Conservation (phyloP, 2,329 filamentous ascomycete species). For the Cercospora brassicicola region DNA sequence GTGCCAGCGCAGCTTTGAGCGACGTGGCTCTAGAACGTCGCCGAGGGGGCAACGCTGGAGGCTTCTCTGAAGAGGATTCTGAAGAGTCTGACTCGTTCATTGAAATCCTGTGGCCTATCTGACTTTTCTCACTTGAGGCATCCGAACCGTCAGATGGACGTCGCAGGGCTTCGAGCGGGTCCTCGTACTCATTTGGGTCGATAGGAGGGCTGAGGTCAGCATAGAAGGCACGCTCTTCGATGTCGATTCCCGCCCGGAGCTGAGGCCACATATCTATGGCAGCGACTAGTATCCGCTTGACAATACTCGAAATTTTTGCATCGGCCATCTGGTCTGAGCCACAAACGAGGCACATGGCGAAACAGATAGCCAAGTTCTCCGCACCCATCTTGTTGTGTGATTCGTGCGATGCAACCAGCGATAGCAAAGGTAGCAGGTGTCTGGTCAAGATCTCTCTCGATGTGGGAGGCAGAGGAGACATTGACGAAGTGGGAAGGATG, state of each 20-base stretch:
- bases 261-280: conserved; percentile 51
- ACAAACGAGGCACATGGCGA: conserved; percentile 54
- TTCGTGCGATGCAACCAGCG: conserved; percentile 47
- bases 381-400: conserved; percentile 58
- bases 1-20: conserved; percentile 23
- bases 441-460: conserved; percentile 52
- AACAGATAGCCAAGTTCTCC: conserved; percentile 56
- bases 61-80: conserved; percentile 15
- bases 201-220: conserved; percentile 44
- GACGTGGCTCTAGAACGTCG: conserved; percentile 26
- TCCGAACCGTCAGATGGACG: conserved; percentile 15
- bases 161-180: conserved; percentile 44
- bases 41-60: conserved; percentile 45
- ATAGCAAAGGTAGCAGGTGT: conserved; percentile 56
- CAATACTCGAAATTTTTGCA: conserved; percentile 54
- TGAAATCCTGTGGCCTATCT: conserved; percentile 45
- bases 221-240: conserved; percentile 42
- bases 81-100: conserved; percentile 45
- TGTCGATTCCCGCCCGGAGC: conserved; percentile 45
- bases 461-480: conserved; percentile 47
- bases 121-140: conserved; percentile 27
- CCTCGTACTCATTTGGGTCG: conserved; percentile 49
- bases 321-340: conserved; percentile 58
- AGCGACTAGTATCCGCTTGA: conserved; percentile 52
- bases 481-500: conserved; percentile 48